Conservation (phyloP, 1,284 basidiomycete genomes). For the Fomitopsis pinicola region DNA sequence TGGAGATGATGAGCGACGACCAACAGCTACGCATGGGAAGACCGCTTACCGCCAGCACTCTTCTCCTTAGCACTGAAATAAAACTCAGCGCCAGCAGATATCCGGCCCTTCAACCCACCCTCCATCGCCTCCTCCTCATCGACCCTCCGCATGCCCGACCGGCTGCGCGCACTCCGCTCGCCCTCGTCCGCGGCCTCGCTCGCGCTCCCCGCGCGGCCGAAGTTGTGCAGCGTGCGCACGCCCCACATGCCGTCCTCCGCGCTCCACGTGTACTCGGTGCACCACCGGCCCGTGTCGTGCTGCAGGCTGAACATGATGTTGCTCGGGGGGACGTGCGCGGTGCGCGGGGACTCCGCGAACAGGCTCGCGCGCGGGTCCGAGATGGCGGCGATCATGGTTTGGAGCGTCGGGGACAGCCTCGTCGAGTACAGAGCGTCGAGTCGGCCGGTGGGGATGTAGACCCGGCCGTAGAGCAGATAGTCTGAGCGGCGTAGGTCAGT, state of each 20-base stretch:
- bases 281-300: constrained; percentile 90
- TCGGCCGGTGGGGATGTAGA: constrained; percentile 86
- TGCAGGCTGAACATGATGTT: constrained; percentile 89
- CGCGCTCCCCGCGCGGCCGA: constrained; percentile 54
- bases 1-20: constrained; percentile 27
- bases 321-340: constrained; percentile 37
- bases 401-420: constrained; percentile 69
- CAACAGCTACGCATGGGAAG: not conserved
- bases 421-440: constrained; percentile 89
- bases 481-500: constrained; percentile 41
- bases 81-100: constrained; percentile 90
- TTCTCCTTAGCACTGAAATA: constrained; percentile 93
- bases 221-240: constrained; percentile 87
- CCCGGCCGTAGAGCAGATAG: constrained; percentile 88
- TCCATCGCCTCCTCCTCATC: constrained; percentile 90
- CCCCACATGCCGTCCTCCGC: constrained; percentile 94
- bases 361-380: constrained; percentile 62
- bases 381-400: constrained; percentile 69
- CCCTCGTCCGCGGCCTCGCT: constrained; percentile 31
- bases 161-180: constrained; percentile 16
- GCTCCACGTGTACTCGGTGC: constrained; percentile 93
- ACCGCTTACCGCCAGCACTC: constrained; percentile 80
- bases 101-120: constrained; percentile 83
- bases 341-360: constrained; percentile 37
- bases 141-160: constrained; percentile 54